phyloP scores from a whole-genome alignment of 768 basidiomycete genomes.

The Calocybe indica region DNA sequence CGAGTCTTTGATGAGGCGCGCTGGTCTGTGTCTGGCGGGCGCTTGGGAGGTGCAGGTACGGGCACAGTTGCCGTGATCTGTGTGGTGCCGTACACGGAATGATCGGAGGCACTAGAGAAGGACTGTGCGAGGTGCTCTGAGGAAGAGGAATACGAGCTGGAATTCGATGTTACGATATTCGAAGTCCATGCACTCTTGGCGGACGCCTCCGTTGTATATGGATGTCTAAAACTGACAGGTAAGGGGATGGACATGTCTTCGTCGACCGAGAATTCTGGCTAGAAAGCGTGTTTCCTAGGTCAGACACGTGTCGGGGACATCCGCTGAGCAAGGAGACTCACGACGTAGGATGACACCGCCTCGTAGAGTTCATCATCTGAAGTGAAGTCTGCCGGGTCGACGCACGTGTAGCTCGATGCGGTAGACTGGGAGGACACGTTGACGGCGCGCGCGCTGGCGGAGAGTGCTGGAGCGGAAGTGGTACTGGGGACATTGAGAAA shows the following conservation, averaged over 20 bases:
- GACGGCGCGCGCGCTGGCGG: constrained; percentile 24
- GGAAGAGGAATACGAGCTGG: constrained; percentile 19
- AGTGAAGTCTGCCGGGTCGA: constrained; percentile 36
- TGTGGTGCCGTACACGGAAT: constrained; percentile 14
- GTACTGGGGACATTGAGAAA: constrained; percentile 12
- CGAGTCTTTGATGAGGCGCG: constrained; percentile 13
- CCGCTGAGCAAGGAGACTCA: constrained; percentile 14
- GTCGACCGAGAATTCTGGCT: constrained; percentile 24
- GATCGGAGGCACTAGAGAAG: constrained; percentile 16
- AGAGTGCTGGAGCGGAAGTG: constrained; percentile 22
- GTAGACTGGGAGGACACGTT: constrained; percentile 22
- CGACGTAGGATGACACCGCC: constrained; percentile 16
- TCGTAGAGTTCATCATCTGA: constrained; percentile 29
- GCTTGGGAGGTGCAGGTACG: constrained; percentile 11
- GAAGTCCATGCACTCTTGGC: constrained; percentile 3
- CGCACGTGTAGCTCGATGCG: constrained; percentile 33
- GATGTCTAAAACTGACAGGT: constrained; percentile 4
- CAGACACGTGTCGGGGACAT: constrained; percentile 8
- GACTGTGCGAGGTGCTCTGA: constrained; percentile 14
- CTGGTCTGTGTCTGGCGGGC: constrained; percentile 12
- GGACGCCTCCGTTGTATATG: constrained; percentile 11
- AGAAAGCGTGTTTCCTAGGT: constrained; percentile 6
- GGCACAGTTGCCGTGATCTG: constrained; percentile 3
- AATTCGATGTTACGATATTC: constrained; percentile 12
- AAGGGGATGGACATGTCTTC: constrained; percentile 16